A percentile compares a stretch with the other conserved stretches of the same genome.
phyloP scores from a whole-genome alignment of 768 basidiomycete species.

The Mycena floridula region DNA sequence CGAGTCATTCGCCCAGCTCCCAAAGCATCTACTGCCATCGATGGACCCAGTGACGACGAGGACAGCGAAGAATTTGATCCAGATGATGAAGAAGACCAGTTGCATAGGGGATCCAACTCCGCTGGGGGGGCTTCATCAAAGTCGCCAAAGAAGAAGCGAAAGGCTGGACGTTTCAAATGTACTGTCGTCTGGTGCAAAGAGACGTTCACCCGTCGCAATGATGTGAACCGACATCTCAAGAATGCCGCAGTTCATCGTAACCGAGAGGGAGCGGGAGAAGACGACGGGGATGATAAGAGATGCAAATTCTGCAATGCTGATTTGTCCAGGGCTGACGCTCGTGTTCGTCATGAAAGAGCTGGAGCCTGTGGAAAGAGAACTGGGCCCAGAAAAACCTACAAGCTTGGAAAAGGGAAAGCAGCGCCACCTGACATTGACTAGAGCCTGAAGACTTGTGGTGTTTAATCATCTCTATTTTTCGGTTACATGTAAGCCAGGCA shows the following conservation, averaged over 20 bases:
- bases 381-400: slow-evolving; percentile 6
- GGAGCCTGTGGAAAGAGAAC: slow-evolving; percentile 11
- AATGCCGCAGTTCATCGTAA: slow-evolving; percentile 9
- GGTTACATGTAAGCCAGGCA: too few species aligned
- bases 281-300: slow-evolving; percentile 5
- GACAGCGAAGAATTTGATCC: neutral
- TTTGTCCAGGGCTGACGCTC: slow-evolving; percentile 10
- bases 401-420: too few species aligned
- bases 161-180: slow-evolving; percentile 9
- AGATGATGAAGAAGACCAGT: neutral
- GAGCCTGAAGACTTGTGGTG: too few species aligned
- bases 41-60: neutral
- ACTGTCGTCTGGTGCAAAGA: slow-evolving; percentile 8
- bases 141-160: slow-evolving; percentile 8
- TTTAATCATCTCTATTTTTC: too few species aligned
- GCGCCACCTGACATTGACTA: too few species aligned
- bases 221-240: slow-evolving; percentile 8
- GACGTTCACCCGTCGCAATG: slow-evolving; percentile 12
- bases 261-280: slow-evolving; percentile 5
- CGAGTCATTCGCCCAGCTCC: too few species aligned
- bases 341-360: slow-evolving; percentile 11
- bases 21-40: too few species aligned
- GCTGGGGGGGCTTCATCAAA: neutral
- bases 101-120: neutral
- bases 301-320: slow-evolving; percentile 11